Percentiles rank a stretch among this genome's conserved stretches.
Conservation (phyloP, 331 rosid species). For the Ulmus americana region DNA sequence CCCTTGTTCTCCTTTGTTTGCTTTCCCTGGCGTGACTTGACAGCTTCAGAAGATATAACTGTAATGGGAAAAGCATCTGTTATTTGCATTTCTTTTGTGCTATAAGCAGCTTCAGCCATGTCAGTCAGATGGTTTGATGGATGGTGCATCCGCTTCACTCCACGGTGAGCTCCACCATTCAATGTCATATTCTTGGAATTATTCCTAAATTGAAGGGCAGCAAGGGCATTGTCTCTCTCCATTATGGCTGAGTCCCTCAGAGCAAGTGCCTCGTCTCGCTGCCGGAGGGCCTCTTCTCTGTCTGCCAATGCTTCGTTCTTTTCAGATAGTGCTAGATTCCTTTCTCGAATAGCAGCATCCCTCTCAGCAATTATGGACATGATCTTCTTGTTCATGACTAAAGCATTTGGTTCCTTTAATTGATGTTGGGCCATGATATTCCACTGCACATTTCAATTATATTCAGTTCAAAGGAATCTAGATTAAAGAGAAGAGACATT, state of each 20-base stretch:
- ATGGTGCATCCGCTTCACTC: conserved; percentile 37
- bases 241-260: conserved; percentile 44
- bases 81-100: conserved; percentile 35
- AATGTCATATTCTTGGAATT: conserved; percentile 25
- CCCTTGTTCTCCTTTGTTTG: conserved; percentile 36
- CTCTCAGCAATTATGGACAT: conserved; percentile 51
- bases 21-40: conserved; percentile 39
- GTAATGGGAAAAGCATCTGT: conserved; percentile 49
- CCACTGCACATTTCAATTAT: conserved; percentile 37
- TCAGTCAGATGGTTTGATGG: conserved; percentile 25
- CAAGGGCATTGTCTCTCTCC: conserved; percentile 39
- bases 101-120: conserved; percentile 31
- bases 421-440: conserved; percentile 42
- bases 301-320: conserved; percentile 43
- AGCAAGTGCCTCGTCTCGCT: conserved; percentile 38
- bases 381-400: conserved; percentile 55
- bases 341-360: conserved; percentile 46
- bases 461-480: conserved; percentile 14
- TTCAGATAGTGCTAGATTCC: conserved; percentile 43
- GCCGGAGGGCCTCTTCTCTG: conserved; percentile 43
- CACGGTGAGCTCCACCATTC: conserved; percentile 31
- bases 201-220: conserved; percentile 32
- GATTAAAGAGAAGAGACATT: not conserved
- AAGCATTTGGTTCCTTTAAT: conserved; percentile 47
- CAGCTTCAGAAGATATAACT: conserved; percentile 32